Conservation (phyloP, 2,329 filamentous ascomycete genomes). For the Cercospora nicotianae region DNA sequence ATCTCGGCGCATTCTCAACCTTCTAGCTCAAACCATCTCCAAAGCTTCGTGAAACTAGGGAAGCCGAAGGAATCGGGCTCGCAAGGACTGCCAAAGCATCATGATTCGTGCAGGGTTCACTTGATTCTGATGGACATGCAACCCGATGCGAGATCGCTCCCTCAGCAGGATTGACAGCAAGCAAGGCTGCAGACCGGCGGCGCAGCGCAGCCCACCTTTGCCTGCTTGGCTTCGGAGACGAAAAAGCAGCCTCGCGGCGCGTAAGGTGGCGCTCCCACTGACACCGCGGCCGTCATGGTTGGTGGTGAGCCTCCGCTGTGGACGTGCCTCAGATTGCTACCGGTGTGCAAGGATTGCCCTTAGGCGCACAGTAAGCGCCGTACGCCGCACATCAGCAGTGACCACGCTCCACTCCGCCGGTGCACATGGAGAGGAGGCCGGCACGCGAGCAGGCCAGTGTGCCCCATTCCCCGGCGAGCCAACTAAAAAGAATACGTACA, state of each 20-base stretch:
- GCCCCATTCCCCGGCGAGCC: background rate
- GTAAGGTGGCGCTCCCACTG: background rate
- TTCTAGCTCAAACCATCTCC: conserved; percentile 14
- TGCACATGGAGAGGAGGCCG: background rate
- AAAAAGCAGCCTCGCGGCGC: conserved; percentile 1
- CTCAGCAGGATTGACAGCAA: background rate
- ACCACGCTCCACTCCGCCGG: background rate
- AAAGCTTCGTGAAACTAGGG: conserved; percentile 6
- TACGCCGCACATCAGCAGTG: conserved; percentile 5
- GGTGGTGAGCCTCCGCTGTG: background rate
- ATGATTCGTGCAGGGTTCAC: conserved; percentile 1
- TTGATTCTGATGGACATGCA: background rate
- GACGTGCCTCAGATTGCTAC: background rate
- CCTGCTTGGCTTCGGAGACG: background rate
- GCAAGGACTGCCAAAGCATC: background rate
- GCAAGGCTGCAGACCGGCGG: conserved; percentile 2
- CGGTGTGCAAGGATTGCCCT: background rate
- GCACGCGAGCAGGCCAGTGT: background rate
- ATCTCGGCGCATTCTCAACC: conserved; percentile 3
- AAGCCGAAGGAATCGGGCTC: conserved; percentile 4
- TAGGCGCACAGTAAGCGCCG: conserved; percentile 3
- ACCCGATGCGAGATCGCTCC: background rate
- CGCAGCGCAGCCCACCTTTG: background rate
- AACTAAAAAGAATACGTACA: conserved; percentile 6
- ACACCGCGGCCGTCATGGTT: background rate